Evolutionary conservation across 345 rosid species (phyloP).

Genomic region (Reutealis trisperma): DNA sequence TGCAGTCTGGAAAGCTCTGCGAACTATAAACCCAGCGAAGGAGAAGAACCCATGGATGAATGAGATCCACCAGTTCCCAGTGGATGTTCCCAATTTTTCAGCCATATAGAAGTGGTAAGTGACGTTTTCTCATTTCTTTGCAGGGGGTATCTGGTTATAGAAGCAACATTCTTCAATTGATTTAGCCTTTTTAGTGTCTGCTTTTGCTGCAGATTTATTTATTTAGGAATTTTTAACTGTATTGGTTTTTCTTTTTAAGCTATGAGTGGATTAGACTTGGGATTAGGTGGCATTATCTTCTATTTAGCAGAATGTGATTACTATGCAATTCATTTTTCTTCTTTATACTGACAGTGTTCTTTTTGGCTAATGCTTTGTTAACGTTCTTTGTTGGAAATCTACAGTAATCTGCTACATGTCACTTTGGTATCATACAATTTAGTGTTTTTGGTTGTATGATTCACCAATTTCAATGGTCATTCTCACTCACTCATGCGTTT

Average conservation of each 20-base stretch:
- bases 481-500: not conserved
- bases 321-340: not conserved
- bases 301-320: not conserved
- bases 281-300: not conserved
- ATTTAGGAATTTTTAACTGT: not conserved
- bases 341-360: not conserved
- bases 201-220: not conserved
- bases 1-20: constrained; percentile 17
- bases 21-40: constrained; percentile 37
- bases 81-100: constrained; percentile 41
- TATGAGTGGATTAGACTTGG: not conserved
- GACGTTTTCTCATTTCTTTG: not conserved
- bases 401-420: not conserved
- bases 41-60: constrained; percentile 60
- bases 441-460: not conserved
- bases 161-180: not conserved
- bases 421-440: not conserved
- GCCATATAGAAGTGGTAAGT: constrained; percentile 12
- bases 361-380: not conserved
- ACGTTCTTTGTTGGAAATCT: not conserved
- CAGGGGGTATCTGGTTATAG: not conserved
- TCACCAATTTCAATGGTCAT: not conserved
- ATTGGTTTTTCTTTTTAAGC: not conserved
- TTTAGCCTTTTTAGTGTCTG: no score
- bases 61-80: constrained; percentile 49